phyloP scores from a whole-genome alignment of 2,329 filamentous ascomycete species.

The Ophiostoma pallidulum region DNA sequence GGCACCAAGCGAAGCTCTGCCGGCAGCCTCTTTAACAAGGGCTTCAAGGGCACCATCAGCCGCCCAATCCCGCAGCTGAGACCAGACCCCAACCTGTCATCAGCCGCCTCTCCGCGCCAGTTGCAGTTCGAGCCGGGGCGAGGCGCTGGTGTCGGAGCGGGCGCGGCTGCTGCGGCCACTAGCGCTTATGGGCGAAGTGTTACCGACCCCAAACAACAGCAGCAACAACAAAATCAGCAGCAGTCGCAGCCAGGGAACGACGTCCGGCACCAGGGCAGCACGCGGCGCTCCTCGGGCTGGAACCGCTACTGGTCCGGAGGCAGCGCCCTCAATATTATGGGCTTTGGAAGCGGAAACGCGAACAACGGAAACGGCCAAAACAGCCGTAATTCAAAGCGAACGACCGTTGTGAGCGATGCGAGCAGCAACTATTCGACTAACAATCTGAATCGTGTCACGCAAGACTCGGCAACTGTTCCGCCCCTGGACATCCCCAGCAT shows the following conservation, averaged over 20 bases:
- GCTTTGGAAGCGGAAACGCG: conserved; percentile 40
- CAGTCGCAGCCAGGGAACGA: conserved; percentile 24
- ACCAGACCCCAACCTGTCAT: conserved; percentile 7
- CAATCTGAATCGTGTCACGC: conserved; percentile 38
- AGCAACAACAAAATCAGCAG: conserved; percentile 1
- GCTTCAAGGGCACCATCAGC: conserved; percentile 54
- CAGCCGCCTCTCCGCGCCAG: conserved; percentile 23
- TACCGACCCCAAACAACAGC: conserved; percentile 1
- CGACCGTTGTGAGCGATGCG: conserved; percentile 44
- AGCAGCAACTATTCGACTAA: conserved; percentile 41
- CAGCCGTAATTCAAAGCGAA: conserved; percentile 28
- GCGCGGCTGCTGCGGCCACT: background rate
- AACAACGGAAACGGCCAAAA: conserved; percentile 26
- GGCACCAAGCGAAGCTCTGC: conserved; percentile 42
- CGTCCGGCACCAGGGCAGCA: conserved; percentile 30
- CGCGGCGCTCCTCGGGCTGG: conserved; percentile 62
- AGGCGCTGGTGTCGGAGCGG: conserved; percentile 3
- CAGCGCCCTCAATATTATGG: conserved; percentile 56
- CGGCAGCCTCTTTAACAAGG: conserved; percentile 50
- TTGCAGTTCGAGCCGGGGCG: conserved; percentile 26
- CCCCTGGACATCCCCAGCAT: conserved; percentile 49
- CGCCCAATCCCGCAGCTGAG: conserved; percentile 43
- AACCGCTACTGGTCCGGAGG: conserved; percentile 70
- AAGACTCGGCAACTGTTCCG: conserved; percentile 61
- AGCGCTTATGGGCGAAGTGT: conserved; percentile 10